phyloP scores from a whole-genome alignment of 2,329 filamentous ascomycete species.

The Fusarium sarcochroum region DNA sequence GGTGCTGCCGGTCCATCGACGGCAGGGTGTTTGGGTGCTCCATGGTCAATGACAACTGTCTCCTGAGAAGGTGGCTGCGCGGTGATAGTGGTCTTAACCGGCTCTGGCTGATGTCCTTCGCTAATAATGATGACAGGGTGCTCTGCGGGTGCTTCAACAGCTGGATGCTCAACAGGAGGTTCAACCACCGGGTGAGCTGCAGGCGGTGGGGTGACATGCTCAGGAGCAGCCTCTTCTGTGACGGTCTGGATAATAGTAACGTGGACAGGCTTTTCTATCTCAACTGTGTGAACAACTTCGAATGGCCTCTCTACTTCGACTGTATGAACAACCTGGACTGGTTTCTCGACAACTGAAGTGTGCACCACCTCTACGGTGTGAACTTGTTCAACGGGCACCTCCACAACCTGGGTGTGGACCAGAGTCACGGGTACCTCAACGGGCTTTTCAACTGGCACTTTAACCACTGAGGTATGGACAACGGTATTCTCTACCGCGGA shows the following conservation, averaged over 20 bases:
- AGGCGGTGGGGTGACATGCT: background rate
- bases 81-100: background rate
- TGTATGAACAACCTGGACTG: slow-evolving; percentile 18
- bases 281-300: slow-evolving; percentile 25
- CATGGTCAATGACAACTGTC: background rate
- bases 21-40: background rate
- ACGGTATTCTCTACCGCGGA: slow-evolving; percentile 25
- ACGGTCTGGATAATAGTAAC: slow-evolving; percentile 25
- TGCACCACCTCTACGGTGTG: slow-evolving; percentile 18
- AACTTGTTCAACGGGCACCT: slow-evolving; percentile 8
- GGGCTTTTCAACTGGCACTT: slow-evolving; percentile 14
- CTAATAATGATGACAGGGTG: background rate
- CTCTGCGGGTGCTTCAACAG: background rate
- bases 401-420: background rate
- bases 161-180: background rate
- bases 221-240: slow-evolving; percentile 1
- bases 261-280: slow-evolving; percentile 23
- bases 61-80: slow-evolving; percentile 1
- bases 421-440: slow-evolving; percentile 25
- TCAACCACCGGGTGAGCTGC: background rate
- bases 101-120: background rate
- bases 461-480: slow-evolving; percentile 17
- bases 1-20: background rate
- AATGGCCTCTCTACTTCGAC: slow-evolving; percentile 25
- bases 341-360: slow-evolving; percentile 4